Base-by-base conservation (phyloP, 345 rosid genomes). In the Durio zibethinus region DNA sequence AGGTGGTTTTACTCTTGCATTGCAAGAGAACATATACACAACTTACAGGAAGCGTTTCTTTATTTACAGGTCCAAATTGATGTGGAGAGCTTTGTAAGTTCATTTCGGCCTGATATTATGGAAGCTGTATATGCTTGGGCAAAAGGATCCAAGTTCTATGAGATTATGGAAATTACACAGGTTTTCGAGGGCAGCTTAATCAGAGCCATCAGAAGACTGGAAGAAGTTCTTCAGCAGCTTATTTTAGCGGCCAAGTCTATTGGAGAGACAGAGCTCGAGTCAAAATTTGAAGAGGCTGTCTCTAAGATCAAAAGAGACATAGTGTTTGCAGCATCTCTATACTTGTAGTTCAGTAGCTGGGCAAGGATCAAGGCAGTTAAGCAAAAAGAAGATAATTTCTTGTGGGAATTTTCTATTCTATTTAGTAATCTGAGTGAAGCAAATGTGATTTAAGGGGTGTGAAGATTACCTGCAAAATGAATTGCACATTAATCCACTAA, bases 51-150 rank as follows among this genome's bases (percentile, higher is more conserved):
- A 11, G 29, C 74, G 42, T 77, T 20, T 45, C 27, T 54, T 48
- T 20, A 50, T 52, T 18, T 67, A 42, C 87, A 96, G 99, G 97
- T 96, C 20, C 88, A 92, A 83, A 91, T 91, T 21, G 95, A 94
- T 73, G 95, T 92, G 62, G 98, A 94, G 85, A 82, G 82, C 79
- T 90, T 89, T 79, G 97, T 89, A 71, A 90, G 85, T 81, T 92
- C 99, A 25, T 96, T 92, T 85, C 88, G 97, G 79, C 93, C 95
- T 1, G 98, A 94, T 86, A 88, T 94, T 66, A 92, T 96, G 99
- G 98, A 97, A 83, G 97, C 94, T n/a, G 94, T 89, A 65, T 91
- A 94, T 68, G 92, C 98, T n/a, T 92, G 99, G 99, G 98, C 99
- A 12, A 92, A 84, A 80, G 98, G 99, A 61, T 97, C 98, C 3